Base-by-base conservation (phyloP, 306 rosid genomes). In the Astragalus membranaceus region DNA sequence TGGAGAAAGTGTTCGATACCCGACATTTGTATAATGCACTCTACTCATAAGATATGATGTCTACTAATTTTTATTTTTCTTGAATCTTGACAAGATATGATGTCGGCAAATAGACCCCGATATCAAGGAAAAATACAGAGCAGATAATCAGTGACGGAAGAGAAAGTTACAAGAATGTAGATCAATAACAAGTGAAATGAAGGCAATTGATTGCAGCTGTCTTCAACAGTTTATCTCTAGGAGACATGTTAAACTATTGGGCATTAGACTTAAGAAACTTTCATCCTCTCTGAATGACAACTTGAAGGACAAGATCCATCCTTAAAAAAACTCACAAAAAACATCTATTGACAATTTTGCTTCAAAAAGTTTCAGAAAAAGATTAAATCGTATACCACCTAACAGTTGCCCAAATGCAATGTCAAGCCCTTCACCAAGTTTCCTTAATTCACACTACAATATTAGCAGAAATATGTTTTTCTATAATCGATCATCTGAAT, bases 341-440 rank as follows among this genome's bases (percentile, higher is more conserved):
- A 41, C 37, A 56, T 44, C 10, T 74, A 64, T 53, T 64, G n/a
- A 30, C 48, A 44, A 54, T 75, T 53, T 64, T 15, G 10, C 36
- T 13, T 26, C 64, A 73, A 30, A 43, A 55, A 7, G 3, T 43
- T 54, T 53, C 60, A 75, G 51, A 56, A 74, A 54, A 75, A 74
- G 32, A 74, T 42, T 35, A 46, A 66, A 64, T 15, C 14, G 23
- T 53, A 57, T 29, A 66, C 53, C 29, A 54, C 16, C 14, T 8
- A 65, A 64, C 0, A 8, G 58, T 54, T 12, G 30, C 43, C 16
- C 67, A 44, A 43, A 9, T 43, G 17, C n/a, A 64, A 43, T 8
- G 41, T 8, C 46, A 10, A 5, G 55, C 36, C 56, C 52, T 30
- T 23, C 26, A 35, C 10, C 61, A 51, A 2, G 5, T 51, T 62